Evolutionary conservation across 2,329 filamentous ascomycete species (phyloP), one percentile per base, ranked within the genome.

Genomic region (Nemania abortiva): DNA sequence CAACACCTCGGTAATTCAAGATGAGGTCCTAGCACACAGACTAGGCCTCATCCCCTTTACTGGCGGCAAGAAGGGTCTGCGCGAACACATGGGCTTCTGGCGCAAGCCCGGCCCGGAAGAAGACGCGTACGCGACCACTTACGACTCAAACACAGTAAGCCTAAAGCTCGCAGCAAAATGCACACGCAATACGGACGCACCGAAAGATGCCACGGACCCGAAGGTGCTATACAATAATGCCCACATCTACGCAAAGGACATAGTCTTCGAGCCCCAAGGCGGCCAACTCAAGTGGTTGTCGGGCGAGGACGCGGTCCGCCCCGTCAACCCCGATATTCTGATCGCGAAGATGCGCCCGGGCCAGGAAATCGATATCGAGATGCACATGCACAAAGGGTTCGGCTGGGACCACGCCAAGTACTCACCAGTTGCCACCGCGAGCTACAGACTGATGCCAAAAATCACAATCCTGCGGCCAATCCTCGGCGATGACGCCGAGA

Each of bases 1-100:
- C 85, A 99, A 99, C 85, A 98, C 95, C 59, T 97, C 94, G 5
- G 94, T 99, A 42, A 96, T 99, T 77, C 95, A 98, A 81, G 96
- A 99, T 79, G 96, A 99, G 84, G 95, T 99, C 4, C 90, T 99
- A 60, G 91, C 95, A 18, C 93, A 96, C 80, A 89, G 96, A 53
- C 86, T 99, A 37, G 96, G 96, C 68, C 89, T 99, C 54, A 92
- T 99, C 63, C 96, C 97, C 20, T 91, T 99, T 74, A 92, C 91
- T 73, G 96, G 93, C 73, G 89, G 90, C 70, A 89, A 90, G 72
- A 87, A 92, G 64, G 95, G 93, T 60, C 85, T 99, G 64, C 85
- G 85, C 66, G 89, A 91, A 75, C 95, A 90, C 84, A 86, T 98
- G 83, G 90, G 90, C 79, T 97, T 92, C 90, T 94, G 89, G 82